phyloP scores from a whole-genome alignment of 345 rosid species.

The Eucalyptus tenuipes region DNA sequence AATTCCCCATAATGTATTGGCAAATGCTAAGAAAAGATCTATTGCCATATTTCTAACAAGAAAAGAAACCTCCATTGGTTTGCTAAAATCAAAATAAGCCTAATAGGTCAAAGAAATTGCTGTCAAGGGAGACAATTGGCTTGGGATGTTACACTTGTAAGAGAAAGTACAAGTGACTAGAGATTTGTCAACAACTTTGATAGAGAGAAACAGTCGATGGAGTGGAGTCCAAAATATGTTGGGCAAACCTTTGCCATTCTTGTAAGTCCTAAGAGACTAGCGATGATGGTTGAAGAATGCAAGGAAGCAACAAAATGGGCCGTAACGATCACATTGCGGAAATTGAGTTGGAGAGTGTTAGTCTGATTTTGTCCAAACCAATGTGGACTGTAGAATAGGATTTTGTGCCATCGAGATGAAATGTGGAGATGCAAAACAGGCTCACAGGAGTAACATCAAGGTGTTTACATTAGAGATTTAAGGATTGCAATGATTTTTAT shows the following conservation, averaged over 20 bases:
- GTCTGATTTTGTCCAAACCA: rapidly evolving
- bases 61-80: too few species aligned
- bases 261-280: not conserved
- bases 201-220: not conserved
- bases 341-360: not conserved
- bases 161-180: not conserved
- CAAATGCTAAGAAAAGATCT: too few species aligned
- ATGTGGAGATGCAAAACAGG: not conserved
- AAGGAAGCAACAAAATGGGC: not conserved
- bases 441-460: rapidly evolving
- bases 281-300: not conserved
- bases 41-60: not conserved
- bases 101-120: not conserved
- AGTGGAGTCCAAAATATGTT: rapidly evolving
- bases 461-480: rapidly evolving
- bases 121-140: not conserved
- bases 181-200: not conserved
- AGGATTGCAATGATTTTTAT: rapidly evolving
- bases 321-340: rapidly evolving
- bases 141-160: not conserved
- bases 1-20: too few species aligned
- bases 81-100: not conserved
- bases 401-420: not conserved
- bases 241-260: not conserved
- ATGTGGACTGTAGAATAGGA: too few species aligned